A percentile compares a stretch with the other conserved stretches of the same genome.
Conservation (phyloP, 441 rosid species). For the Omphalea diandra region DNA sequence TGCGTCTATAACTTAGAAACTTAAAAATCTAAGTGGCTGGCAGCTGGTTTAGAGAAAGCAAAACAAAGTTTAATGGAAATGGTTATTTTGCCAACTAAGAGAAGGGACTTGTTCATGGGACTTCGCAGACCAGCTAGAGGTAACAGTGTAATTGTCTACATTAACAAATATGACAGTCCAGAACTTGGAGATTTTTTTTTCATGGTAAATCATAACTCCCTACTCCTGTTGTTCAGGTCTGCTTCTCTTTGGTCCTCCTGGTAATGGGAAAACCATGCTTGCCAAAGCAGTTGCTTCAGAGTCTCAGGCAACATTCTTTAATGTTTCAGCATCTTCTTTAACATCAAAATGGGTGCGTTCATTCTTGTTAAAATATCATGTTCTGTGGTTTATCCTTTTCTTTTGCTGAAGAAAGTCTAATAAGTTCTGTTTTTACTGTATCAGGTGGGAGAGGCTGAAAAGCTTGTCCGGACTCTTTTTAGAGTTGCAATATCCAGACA, state of each 20-base stretch:
- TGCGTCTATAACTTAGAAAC: slow-evolving; percentile 8
- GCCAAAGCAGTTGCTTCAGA: slow-evolving; percentile 97
- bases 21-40: slow-evolving; percentile 27
- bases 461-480: slow-evolving; percentile 86
- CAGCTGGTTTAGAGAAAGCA: slow-evolving; percentile 96
- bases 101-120: slow-evolving; percentile 92
- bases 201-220: slow-evolving; percentile 1
- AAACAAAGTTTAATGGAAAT: slow-evolving; percentile 91
- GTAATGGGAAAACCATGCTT: slow-evolving; percentile 98
- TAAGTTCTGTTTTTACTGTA: slow-evolving; percentile 21
- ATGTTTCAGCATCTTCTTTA: slow-evolving; percentile 89
- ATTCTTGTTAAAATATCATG: slow-evolving; percentile 8
- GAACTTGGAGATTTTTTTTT: slow-evolving; percentile 8
- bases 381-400: background rate
- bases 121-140: slow-evolving; percentile 95
- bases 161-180: slow-evolving; percentile 1
- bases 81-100: slow-evolving; percentile 89
- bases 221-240: slow-evolving; percentile 47
- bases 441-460: slow-evolving; percentile 97
- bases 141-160: slow-evolving; percentile 22
- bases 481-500: slow-evolving; percentile 87
- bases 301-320: slow-evolving; percentile 92
- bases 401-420: slow-evolving; percentile 1
- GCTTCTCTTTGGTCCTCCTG: slow-evolving; percentile 98
- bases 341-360: slow-evolving; percentile 90